Conservation (phyloP, 2,329 filamentous ascomycete genomes). For the Sporothrix pseudoabietina region DNA sequence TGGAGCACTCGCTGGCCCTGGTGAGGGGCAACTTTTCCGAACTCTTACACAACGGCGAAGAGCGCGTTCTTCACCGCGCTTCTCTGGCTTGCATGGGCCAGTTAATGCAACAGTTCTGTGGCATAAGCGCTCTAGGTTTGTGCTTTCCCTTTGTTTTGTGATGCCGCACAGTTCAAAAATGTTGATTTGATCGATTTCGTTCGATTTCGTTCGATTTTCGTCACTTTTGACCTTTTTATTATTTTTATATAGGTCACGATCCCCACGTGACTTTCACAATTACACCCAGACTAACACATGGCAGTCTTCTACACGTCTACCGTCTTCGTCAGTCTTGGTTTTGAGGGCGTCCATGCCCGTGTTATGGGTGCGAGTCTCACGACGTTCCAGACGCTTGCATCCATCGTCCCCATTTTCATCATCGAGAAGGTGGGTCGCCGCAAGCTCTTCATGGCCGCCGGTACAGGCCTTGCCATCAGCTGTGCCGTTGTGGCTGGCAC, state of each 20-base stretch:
- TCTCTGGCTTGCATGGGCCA: conserved; percentile 40
- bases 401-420: conserved; percentile 53
- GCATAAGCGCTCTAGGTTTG: conserved; percentile 39
- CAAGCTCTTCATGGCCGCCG: conserved; percentile 52
- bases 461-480: conserved; percentile 27
- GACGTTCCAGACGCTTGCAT: conserved; percentile 59
- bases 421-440: conserved; percentile 49
- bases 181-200: background rate
- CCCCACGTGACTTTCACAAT: background rate
- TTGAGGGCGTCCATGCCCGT: conserved; percentile 44
- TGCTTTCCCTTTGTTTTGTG: background rate
- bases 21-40: conserved; percentile 24
- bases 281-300: background rate
- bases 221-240: background rate
- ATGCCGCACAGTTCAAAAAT: background rate
- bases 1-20: conserved; percentile 29
- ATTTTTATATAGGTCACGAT: background rate
- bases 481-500: conserved; percentile 30
- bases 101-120: conserved; percentile 30
- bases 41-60: conserved; percentile 52
- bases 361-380: conserved; percentile 52
- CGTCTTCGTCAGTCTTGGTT: conserved; percentile 45
- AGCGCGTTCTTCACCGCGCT: conserved; percentile 41
- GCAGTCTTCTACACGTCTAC: conserved; percentile 47
- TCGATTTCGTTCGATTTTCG: background rate